Percentiles rank a stretch among this genome's conserved stretches.
These are phyloP conservation scores for Naumovozyma dairenensis DNA, from an alignment of 805 yeast species.

Conservation along the genomic window DNA sequence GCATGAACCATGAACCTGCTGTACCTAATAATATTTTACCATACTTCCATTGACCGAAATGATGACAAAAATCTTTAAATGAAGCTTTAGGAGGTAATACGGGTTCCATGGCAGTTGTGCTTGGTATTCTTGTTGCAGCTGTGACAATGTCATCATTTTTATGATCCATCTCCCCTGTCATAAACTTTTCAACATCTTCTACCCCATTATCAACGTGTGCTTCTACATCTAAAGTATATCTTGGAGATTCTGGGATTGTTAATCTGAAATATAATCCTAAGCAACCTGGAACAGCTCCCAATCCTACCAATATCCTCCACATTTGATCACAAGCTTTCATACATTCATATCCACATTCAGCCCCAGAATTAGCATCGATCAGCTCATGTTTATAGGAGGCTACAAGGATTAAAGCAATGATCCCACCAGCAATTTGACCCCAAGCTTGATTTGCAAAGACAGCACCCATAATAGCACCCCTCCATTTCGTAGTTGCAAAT, in stretches of 20 bases:
- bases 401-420: conserved; percentile 66
- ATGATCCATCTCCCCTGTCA: conserved; percentile 10
- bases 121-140: background rate
- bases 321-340: conserved; percentile 75
- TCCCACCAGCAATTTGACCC: conserved; percentile 86
- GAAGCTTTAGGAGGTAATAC: conserved; percentile 71
- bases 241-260: conserved; percentile 91
- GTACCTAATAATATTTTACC: conserved; percentile 78
- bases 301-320: conserved; percentile 88
- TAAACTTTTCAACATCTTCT: background rate
- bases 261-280: conserved; percentile 83
- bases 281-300: conserved; percentile 84
- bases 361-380: conserved; percentile 41
- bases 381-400: conserved; percentile 65
- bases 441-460: conserved; percentile 95
- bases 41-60: conserved; percentile 81
- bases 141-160: background rate
- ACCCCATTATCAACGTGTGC: conserved; percentile 34
- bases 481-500: conserved; percentile 89
- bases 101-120: background rate
- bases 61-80: conserved; percentile 55
- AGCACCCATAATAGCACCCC: conserved; percentile 97
- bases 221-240: conserved; percentile 73
- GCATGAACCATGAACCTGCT: conserved; percentile 83
- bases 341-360: conserved; percentile 60